Evolutionary conservation across 768 basidiomycete species (phyloP).

Genomic region (Trametes cinnabarina): DNA sequence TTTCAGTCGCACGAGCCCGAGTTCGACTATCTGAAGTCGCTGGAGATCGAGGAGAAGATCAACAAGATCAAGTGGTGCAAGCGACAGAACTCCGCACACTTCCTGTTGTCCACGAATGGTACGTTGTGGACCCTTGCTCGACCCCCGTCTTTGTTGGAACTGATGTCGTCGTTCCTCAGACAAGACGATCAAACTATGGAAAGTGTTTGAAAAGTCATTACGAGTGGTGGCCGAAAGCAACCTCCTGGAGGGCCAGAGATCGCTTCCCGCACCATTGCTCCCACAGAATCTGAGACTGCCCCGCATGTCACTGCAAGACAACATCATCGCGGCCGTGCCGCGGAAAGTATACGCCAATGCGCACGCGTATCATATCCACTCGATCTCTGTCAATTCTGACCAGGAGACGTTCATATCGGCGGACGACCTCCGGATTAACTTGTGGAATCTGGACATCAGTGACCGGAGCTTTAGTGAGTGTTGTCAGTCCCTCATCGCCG

Average conservation of each 20-base stretch:
- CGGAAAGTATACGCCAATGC: constrained; percentile 99
- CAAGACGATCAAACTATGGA: constrained; percentile 99
- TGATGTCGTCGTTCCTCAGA: constrained; percentile 52
- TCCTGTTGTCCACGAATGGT: constrained; percentile 97
- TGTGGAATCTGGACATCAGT: constrained; percentile 98
- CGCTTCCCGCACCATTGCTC: constrained; percentile 58
- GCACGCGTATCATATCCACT: constrained; percentile 99
- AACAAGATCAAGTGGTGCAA: constrained; percentile 99
- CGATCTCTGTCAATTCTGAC: constrained; percentile 98
- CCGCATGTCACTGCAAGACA: constrained; percentile 90
- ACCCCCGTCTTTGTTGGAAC: not conserved
- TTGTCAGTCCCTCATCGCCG: not conserved
- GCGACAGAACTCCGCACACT: constrained; percentile 96
- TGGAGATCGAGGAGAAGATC: constrained; percentile 99
- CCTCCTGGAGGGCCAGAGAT: constrained; percentile 76
- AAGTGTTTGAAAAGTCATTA: constrained; percentile 98
- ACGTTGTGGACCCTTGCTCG: constrained; percentile 24
- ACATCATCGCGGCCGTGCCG: constrained; percentile 97
- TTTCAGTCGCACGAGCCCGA: constrained; percentile 99
- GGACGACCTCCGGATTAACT: constrained; percentile 95
- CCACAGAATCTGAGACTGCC: constrained; percentile 76
- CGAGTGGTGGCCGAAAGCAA: constrained; percentile 97
- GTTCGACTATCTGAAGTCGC: constrained; percentile 98
- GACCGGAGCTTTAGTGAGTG: constrained; percentile 98
- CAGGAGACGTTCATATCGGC: constrained; percentile 99